Evolutionary conservation across 306 rosid genomes (phyloP), one percentile per base, ranked within the genome.

Genomic region (Corylus heterophylla): DNA sequence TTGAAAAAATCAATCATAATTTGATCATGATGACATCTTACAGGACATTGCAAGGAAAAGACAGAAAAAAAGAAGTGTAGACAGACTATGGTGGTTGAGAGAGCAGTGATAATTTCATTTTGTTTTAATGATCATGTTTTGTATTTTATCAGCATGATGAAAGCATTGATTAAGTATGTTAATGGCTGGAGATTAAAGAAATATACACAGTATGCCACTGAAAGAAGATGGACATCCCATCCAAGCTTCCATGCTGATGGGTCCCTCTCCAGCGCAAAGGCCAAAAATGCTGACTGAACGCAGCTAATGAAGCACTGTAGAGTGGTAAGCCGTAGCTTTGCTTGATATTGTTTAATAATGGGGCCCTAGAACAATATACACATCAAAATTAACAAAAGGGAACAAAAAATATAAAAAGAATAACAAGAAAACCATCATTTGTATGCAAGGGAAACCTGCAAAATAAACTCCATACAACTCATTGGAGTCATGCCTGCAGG

Each of bases 211-310:
- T 95, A 95, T 8, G 89, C 90, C 61, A 95, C 94, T 3, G 98
- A 88, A 58, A 95, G 86, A 68, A 92, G 98, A 75, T 92, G 86
- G 74, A 91, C 44, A 78, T 95, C 93, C 98, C 98, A 95, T 75
- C 95, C 97, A 81, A 95, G 89, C 69, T 78, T 95, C 97, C 98
- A 95, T 54, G 97, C 93, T 27, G 91, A 81, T 48, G 90, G 96
- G 14, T 81, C 74, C 79, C 92, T 86, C 72, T 95, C 94, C 75
- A 85, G 12, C 56, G 85, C 87, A 73, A 89, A 70, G 63, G 98
- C 94, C 81, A 83, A 80, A 55, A 85, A 29, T 17, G 88, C 80
- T 47, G 98, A 87, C 25, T 89, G 97, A 52, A 86, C 79, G 83
- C 86, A 86, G 86, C 98, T 87, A 71, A 91, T 89, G 70, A 89